Evolutionary conservation across 495 filamentous ascomycete species (phyloP), one percentile per base, ranked within the genome.

Genomic region (Antarctomyces pellizariae): DNA sequence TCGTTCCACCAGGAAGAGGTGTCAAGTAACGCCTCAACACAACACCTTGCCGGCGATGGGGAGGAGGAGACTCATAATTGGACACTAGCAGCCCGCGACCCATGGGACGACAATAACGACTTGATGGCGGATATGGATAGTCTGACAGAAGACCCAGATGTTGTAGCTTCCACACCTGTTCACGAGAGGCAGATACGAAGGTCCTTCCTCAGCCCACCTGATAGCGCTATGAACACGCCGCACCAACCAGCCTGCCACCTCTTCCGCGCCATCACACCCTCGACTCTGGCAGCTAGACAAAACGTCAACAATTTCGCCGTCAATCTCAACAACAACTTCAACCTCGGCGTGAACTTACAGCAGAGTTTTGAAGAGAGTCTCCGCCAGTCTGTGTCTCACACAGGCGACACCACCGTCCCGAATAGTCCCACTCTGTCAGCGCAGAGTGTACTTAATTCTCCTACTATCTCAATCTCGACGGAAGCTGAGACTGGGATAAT

Each of bases 181-280:
- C 43, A 50, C n/a, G 46, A 49, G 10, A 38, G 37, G 9, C 19
- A 41, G 15, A 33, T 38, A 11, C 32, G 36, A 15, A 38, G 34
- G 2, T 57, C 57, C 0, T 60, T 63, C 24, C 52, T 50, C 9
- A 59, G 58, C 6, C 60, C 60, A 1, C 60, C 60, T 12, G 39
- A 39, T 9, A 24, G 26, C 1, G 30, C 30, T 7, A 48, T 50
- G 0, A 28, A 42, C 7, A 58, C 54, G 4, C 56, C 57, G 2
- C 50, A 37, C 35, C 48, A 43, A 5, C 11, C 29, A 15, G 16
- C 12, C 30, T 11, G 31, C 26, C 39, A 30, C 5, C 20, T 10
- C n/a, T 30, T 30, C 2, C 39, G 47, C 32, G 31, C 30, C 3
- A 42, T 50, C 2, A 37, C 48, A 0, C 56, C 58, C 35, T 38